Conservation (phyloP, 176 grass and related monocot genomes). For the Alloteropsis semialata region DNA sequence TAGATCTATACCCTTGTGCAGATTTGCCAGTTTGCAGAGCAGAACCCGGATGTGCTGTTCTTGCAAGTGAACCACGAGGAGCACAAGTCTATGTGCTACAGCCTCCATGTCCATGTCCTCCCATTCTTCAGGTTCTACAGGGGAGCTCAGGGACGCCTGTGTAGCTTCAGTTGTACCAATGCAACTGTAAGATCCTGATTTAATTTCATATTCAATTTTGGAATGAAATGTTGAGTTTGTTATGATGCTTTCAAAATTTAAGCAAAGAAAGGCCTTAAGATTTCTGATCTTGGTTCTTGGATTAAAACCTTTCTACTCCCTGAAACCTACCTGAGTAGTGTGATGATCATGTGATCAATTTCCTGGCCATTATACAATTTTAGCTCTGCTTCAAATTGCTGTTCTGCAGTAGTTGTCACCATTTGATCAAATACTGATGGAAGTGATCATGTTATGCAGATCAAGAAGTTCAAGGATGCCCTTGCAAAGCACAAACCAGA, state of each 20-base stretch:
- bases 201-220: neutral
- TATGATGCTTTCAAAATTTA: neutral
- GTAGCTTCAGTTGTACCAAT: slow-evolving; percentile 97
- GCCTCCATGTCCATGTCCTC: slow-evolving; percentile 84
- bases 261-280: neutral
- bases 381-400: neutral
- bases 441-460: slow-evolving; percentile 40
- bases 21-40: slow-evolving; percentile 85
- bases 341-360: neutral
- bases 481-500: slow-evolving; percentile 94
- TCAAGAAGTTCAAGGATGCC: slow-evolving; percentile 91
- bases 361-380: neutral
- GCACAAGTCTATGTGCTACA: slow-evolving; percentile 96
- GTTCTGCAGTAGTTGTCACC: neutral
- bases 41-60: slow-evolving; percentile 73
- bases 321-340: neutral
- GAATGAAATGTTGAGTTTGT: too few species aligned
- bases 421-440: slow-evolving; percentile 11
- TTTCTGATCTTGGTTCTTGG: neutral
- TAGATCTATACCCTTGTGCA: slow-evolving; percentile 9
- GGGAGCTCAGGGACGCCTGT: slow-evolving; percentile 75
- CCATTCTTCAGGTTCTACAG: slow-evolving; percentile 97
- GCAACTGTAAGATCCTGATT: slow-evolving; percentile 64
- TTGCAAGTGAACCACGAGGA: slow-evolving; percentile 92
- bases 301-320: neutral